Percentiles rank a stretch among this genome's conserved stretches.
Conservation (phyloP, 2,329 filamentous ascomycete species). For the Diaporthe nobilis region DNA sequence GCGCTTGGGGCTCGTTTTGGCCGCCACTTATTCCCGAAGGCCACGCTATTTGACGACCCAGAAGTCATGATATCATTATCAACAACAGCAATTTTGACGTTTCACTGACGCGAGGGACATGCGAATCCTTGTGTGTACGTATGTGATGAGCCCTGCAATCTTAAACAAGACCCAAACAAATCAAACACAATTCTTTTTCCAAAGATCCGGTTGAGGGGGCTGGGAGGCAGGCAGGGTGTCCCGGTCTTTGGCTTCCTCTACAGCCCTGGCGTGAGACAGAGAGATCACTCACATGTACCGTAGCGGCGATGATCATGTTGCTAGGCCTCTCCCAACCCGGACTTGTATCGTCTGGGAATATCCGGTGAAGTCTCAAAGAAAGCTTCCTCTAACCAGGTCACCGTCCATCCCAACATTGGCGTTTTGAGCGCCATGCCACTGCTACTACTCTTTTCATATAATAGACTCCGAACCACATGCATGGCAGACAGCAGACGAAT, state of each 20-base stretch:
- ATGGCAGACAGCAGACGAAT: conserved; percentile 20
- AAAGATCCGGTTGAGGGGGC: not conserved
- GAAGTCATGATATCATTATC: conserved; percentile 41
- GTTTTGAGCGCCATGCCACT: conserved; percentile 7
- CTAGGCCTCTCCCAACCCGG: not conserved
- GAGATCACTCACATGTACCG: too few relatives aligned
- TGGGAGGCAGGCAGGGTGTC: not conserved
- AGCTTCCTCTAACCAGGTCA: conserved; percentile 8
- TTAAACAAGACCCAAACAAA: too few relatives aligned
- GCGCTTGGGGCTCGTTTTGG: not conserved
- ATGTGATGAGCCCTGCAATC: not conserved
- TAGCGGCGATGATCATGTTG: not conserved
- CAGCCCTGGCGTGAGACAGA: not conserved
- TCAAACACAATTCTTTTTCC: too few relatives aligned
- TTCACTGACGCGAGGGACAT: not conserved
- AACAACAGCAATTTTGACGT: conserved; percentile 11
- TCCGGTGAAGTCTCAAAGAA: conserved; percentile 15
- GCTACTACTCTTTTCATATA: conserved; percentile 15
- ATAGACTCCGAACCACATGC: conserved; percentile 21
- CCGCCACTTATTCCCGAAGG: not conserved
- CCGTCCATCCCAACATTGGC: conserved; percentile 18
- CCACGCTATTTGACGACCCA: conserved; percentile 19
- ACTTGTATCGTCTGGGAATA: conserved; percentile 2
- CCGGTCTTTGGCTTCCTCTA: not conserved
- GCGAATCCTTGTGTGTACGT: too few relatives aligned